Evolutionary conservation across 108 stramenopile genomes (phyloP), one percentile per base, ranked within the genome.

Genomic region (Heterococcus sp.): DNA sequence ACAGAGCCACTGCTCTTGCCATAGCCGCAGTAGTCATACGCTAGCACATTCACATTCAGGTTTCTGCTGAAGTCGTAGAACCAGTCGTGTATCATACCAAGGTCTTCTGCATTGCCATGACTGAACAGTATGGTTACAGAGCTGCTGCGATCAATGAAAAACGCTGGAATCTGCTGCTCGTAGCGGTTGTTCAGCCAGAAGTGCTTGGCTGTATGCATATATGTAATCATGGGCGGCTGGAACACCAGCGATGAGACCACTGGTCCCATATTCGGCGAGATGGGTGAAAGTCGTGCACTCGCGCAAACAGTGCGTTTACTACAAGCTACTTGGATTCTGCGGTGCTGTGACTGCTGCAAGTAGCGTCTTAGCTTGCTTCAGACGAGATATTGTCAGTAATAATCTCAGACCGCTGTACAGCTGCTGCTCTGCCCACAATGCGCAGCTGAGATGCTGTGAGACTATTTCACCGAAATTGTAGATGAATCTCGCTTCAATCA

Each of bases 11-110:
- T 75, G 71, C 72, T 78, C 80, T 95, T 97, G 38, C 95, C 96
- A 79, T 97, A 97, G 31, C 98, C 95, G 1, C 94, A 92, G 80
- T 97, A 97, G 88, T 97, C 97, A 72, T 96, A 98, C 8, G 93
- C 95, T 89, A 98, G 88, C 28, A 98, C 95, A 73, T 98, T 98
- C 11, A 97, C 96, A 58, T 84, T 84, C n/a, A 84, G 75, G 31
- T 76, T 75, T 38, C 84, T 69, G 66, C 75, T 76, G 71, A 84
- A 84, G 84, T 84, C 84, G 71, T 76, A 76, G 27, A 84, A 84
- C 75, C 75, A 76, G 40, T 84, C 84, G 34, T 78, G 78, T 66
- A 84, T 84, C 84, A 84, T 72, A 27, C 84, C 84, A 21, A 73
- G 83, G 11, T 84, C 75, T 82, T 82, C 81, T 32, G 81, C 81